Percentiles rank a stretch among this genome's conserved stretches.
Conservation (phyloP, 179 eudicot species). For the Vitellaria paradoxa region DNA sequence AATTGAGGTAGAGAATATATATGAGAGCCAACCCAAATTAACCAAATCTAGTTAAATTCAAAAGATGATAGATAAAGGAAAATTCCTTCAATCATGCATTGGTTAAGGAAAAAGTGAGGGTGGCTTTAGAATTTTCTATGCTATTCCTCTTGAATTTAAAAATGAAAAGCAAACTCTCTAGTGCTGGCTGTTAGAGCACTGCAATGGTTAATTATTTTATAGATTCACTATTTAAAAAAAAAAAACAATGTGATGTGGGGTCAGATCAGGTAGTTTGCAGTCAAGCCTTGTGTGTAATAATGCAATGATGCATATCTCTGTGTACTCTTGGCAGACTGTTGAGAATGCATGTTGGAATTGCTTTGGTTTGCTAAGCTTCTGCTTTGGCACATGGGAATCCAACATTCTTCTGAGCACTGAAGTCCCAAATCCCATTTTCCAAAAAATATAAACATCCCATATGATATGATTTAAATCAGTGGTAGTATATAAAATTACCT, state of each 20-base stretch:
- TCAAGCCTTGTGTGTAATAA: neutral
- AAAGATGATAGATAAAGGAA: constrained; percentile 23
- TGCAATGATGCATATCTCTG: neutral
- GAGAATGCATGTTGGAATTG: constrained; percentile 16
- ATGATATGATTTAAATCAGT: neutral
- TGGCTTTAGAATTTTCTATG: constrained; percentile 19
- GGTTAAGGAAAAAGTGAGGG: constrained; percentile 12
- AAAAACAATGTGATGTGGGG: neutral
- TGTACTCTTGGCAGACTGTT: neutral
- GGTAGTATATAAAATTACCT: too few relatives aligned
- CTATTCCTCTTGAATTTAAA: constrained; percentile 15
- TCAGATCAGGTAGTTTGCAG: neutral
- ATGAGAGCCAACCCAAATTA: constrained; percentile 12
- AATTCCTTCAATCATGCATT: constrained; percentile 53
- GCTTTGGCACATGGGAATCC: constrained; percentile 15
- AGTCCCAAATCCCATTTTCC: constrained; percentile 4
- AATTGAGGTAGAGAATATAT: constrained; percentile 35
- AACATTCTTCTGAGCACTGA: constrained; percentile 15
- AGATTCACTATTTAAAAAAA: neutral
- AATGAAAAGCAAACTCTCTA: constrained; percentile 15
- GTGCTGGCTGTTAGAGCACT: constrained; percentile 17
- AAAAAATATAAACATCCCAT: neutral
- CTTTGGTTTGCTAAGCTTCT: constrained; percentile 20
- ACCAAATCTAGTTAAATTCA: constrained; percentile 21
- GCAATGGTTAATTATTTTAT: constrained; percentile 16